A percentile compares a stretch with the other conserved stretches of the same genome.
Conservation (phyloP, 805 yeast genomes). For the Suhomyces pyralidae region DNA sequence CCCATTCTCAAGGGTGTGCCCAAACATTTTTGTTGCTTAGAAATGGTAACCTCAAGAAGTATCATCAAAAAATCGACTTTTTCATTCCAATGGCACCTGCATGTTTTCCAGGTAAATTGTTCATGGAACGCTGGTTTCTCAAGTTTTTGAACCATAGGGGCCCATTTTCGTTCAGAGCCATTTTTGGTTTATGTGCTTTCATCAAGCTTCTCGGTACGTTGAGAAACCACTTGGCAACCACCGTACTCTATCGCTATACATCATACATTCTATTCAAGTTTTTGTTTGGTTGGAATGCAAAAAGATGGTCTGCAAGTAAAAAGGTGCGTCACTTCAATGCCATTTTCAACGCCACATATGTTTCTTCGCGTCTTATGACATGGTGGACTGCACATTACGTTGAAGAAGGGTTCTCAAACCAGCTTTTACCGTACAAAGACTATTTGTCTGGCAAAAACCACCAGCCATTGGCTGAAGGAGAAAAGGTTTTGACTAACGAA, state of each 20-base stretch:
- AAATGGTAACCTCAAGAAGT: slow-evolving; percentile 24
- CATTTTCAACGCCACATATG: slow-evolving; percentile 79
- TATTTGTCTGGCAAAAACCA: slow-evolving; percentile 28
- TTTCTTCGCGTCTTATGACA: slow-evolving; percentile 75
- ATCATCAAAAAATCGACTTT: slow-evolving; percentile 56
- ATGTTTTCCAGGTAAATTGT: slow-evolving; percentile 75
- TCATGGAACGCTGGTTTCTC: slow-evolving; percentile 61
- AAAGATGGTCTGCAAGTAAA: slow-evolving; percentile 61
- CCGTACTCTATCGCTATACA: slow-evolving; percentile 50
- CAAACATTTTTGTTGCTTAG: slow-evolving; percentile 73
- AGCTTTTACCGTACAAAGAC: slow-evolving; percentile 30
- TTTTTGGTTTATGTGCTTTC: slow-evolving; percentile 78
- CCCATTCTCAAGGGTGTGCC: slow-evolving; percentile 94
- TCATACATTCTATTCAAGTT: slow-evolving; percentile 85
- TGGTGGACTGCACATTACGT: slow-evolving; percentile 75
- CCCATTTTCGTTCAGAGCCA: slow-evolving; percentile 38
- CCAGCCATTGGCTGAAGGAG: slow-evolving; percentile 3
- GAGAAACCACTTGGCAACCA: slow-evolving; percentile 44
- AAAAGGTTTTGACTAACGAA: slow-evolving; percentile 1
- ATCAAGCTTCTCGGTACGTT: slow-evolving; percentile 68
- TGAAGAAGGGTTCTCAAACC: slow-evolving; percentile 39
- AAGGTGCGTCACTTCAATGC: slow-evolving; percentile 70
- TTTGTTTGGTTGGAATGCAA: slow-evolving; percentile 83
- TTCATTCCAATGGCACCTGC: slow-evolving; percentile 89
- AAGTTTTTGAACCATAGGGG: slow-evolving; percentile 57